These are phyloP conservation scores for Phytophthora cryptogea DNA, from an alignment of 352 stramenopile species.

Conservation along the genomic window DNA sequence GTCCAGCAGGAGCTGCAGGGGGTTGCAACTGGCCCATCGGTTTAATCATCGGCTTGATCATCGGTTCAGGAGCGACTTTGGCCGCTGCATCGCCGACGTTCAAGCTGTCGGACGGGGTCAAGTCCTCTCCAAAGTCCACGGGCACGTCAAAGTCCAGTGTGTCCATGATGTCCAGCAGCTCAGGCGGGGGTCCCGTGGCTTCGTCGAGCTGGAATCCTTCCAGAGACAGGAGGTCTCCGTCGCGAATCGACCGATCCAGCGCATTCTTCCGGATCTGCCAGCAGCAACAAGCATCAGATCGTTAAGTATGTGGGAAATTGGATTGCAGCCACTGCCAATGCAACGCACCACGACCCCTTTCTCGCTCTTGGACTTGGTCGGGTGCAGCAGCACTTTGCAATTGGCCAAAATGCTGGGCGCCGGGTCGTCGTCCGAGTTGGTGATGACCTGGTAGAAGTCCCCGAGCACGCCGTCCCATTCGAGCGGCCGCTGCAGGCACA, in stretches of 20 bases:
- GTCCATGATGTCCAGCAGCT: constrained; percentile 74
- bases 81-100: background rate
- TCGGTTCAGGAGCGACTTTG: constrained; percentile 19
- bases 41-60: constrained; percentile 42
- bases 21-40: constrained; percentile 14
- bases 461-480: constrained; percentile 74
- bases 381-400: constrained; percentile 79
- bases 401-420: constrained; percentile 55
- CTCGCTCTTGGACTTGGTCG: constrained; percentile 83
- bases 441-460: constrained; percentile 87
- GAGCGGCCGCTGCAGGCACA: constrained; percentile 80
- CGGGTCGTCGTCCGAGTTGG: constrained; percentile 80
- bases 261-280: constrained; percentile 68
- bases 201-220: constrained; percentile 60
- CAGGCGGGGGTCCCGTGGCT: constrained; percentile 51
- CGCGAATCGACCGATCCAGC: constrained; percentile 79
- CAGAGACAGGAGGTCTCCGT: constrained; percentile 77
- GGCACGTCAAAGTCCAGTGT: constrained; percentile 66
- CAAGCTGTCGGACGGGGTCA: constrained; percentile 30
- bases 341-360: constrained; percentile 68
- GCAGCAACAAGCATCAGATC: background rate
- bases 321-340: background rate
- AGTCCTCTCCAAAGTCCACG: constrained; percentile 34
- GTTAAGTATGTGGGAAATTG: background rate
- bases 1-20: constrained; percentile 3